phyloP scores from a whole-genome alignment of 202 grass and related monocot species.

The Carex arenaria region DNA sequence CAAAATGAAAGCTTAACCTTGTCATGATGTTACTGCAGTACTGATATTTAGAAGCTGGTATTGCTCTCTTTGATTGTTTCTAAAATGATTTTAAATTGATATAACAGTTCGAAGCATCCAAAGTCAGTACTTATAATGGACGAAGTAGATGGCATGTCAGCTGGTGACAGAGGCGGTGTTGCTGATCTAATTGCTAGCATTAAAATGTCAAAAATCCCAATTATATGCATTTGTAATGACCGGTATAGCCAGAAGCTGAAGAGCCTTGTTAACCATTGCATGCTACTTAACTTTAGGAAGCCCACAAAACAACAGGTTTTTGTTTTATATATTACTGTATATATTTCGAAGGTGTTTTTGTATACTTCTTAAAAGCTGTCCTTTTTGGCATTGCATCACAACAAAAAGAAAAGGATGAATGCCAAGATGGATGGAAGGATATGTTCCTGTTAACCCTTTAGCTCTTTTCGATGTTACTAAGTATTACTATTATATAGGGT shows the following conservation, averaged over 20 bases:
- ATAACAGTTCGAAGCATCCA: constrained; percentile 55
- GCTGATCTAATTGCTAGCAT: constrained; percentile 99
- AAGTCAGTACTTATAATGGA: constrained; percentile 97
- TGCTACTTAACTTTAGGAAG: constrained; percentile 86
- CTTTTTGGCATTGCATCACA: background rate
- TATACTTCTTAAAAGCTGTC: background rate
- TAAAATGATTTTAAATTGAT: constrained; percentile 29
- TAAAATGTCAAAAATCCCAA: constrained; percentile 96
- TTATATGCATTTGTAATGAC: constrained; percentile 98
- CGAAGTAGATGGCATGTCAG: constrained; percentile 98
- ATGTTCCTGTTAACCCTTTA: background rate
- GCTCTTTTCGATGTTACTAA: background rate
- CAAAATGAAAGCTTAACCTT: background rate
- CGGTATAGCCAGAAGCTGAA: constrained; percentile 98
- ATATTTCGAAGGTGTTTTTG: background rate
- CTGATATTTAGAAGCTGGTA: background rate
- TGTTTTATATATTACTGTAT: background rate
- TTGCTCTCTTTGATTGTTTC: constrained; percentile 9
- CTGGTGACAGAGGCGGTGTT: constrained; percentile 98
- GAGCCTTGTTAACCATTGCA: constrained; percentile 88
- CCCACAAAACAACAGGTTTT: constrained; percentile 97
- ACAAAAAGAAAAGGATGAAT: background rate
- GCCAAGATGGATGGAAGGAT: background rate
- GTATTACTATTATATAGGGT: background rate
- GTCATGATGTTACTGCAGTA: background rate